These are phyloP conservation scores for Remersonia thermophila DNA, from an alignment of 2,329 filamentous ascomycete species.

Conservation along the genomic window DNA sequence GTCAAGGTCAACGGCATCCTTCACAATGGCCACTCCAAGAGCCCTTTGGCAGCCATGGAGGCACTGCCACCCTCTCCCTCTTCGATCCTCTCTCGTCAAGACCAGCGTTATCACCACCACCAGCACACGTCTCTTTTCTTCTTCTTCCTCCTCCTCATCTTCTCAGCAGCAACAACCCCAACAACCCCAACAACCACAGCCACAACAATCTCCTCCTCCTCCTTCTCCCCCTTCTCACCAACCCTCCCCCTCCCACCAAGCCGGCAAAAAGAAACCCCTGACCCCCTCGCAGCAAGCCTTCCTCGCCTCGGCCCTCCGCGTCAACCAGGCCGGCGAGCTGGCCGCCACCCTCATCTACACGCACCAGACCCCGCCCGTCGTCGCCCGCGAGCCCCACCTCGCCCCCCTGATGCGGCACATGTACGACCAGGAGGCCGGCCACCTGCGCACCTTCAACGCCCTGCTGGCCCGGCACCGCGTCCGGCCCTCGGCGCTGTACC, in stretches of 20 bases:
- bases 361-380: constrained; percentile 71
- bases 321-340: constrained; percentile 97
- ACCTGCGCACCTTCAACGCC: constrained; percentile 74
- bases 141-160: too few relatives aligned
- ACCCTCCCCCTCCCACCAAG: constrained; percentile 8
- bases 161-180: too few relatives aligned
- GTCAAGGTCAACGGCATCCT: too few relatives aligned
- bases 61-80: too few relatives aligned
- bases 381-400: constrained; percentile 72
- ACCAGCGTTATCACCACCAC: too few relatives aligned
- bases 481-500: constrained; percentile 84
- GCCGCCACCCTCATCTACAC: constrained; percentile 91
- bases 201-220: not conserved
- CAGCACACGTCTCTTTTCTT: too few relatives aligned
- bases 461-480: constrained; percentile 78
- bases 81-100: too few relatives aligned
- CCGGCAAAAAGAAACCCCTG: constrained; percentile 40
- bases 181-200: not conserved
- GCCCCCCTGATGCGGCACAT: constrained; percentile 91
- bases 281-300: constrained; percentile 60
- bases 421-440: constrained; percentile 89
- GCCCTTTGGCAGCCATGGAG: too few relatives aligned
- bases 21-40: too few relatives aligned
- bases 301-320: constrained; percentile 46
- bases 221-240: constrained; percentile 1